Percentiles rank a stretch among this genome's conserved stretches.
Conservation (phyloP, 2,329 filamentous ascomycete genomes). For the Aspergillus latus region DNA sequence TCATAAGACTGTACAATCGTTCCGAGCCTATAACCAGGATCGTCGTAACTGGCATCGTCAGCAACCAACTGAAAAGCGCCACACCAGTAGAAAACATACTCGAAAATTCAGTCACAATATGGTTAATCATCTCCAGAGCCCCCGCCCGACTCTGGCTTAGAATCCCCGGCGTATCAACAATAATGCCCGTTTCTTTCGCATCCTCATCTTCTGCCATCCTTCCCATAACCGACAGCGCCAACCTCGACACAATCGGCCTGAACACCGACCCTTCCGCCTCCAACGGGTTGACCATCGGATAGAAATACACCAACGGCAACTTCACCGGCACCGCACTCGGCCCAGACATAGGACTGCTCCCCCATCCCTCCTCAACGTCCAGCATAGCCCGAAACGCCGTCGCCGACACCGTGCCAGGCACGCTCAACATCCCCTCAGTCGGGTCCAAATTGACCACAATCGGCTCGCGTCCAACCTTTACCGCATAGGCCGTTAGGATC, state of each 20-base stretch:
- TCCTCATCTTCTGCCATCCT: constrained; percentile 73
- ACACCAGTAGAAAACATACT: constrained; percentile 44
- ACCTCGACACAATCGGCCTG: constrained; percentile 68
- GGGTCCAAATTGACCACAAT: constrained; percentile 83
- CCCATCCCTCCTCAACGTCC: constrained; percentile 87
- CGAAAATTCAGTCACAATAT: constrained; percentile 70
- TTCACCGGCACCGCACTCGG: constrained; percentile 87
- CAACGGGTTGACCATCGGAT: constrained; percentile 66
- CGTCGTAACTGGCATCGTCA: constrained; percentile 62
- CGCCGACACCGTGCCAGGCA: constrained; percentile 80
- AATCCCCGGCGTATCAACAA: constrained; percentile 79
- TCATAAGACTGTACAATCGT: constrained; percentile 71
- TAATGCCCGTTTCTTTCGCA: constrained; percentile 71
- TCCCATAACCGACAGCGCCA: constrained; percentile 76
- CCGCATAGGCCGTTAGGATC: constrained; percentile 76
- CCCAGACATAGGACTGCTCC: constrained; percentile 84
- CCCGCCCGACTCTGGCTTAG: constrained; percentile 63
- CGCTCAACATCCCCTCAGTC: constrained; percentile 71
- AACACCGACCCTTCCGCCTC: constrained; percentile 73
- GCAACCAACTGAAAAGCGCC: constrained; percentile 7
- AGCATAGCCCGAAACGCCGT: constrained; percentile 84
- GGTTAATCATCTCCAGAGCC: constrained; percentile 74
- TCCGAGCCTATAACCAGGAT: constrained; percentile 81
- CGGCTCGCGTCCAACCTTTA: constrained; percentile 70
- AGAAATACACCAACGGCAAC: constrained; percentile 86